Conservation (phyloP, 2,329 filamentous ascomycete genomes). For the Aspergillus vadensis region DNA sequence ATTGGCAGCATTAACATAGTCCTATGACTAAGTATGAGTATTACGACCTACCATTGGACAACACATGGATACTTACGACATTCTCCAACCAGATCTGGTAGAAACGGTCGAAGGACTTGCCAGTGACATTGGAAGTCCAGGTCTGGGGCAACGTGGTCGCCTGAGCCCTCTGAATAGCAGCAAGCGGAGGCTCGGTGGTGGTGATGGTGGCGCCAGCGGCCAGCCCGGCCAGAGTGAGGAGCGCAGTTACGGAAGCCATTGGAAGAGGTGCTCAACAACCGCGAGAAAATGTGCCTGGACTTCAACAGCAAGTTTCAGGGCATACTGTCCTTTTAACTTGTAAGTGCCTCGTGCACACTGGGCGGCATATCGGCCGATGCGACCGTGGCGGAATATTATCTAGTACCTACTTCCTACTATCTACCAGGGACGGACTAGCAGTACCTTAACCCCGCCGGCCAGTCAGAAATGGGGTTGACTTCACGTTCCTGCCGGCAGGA, state of each 20-base stretch:
- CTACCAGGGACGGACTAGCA: too few relatives aligned
- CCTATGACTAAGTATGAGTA: conserved; percentile 22
- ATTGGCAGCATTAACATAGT: conserved; percentile 63
- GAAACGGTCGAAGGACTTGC: conserved; percentile 55
- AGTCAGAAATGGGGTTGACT: neutral
- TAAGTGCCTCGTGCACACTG: neutral
- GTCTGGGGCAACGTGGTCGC: conserved; percentile 6
- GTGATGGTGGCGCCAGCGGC: conserved; percentile 8
- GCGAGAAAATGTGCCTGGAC: neutral
- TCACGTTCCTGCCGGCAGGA: neutral
- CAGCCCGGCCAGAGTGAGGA: conserved; percentile 1
- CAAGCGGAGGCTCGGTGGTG: conserved; percentile 1
- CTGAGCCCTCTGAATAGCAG: conserved; percentile 1
- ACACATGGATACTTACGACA: conserved; percentile 49
- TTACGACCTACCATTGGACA: neutral
- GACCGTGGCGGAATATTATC: neutral
- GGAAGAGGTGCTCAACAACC: neutral
- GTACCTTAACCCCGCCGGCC: neutral
- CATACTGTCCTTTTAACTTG: neutral
- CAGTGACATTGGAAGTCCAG: conserved; percentile 14
- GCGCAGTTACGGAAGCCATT: conserved; percentile 2
- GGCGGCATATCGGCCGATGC: neutral
- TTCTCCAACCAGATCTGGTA: conserved; percentile 77
- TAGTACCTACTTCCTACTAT: too few relatives aligned
- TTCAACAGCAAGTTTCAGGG: neutral